A percentile compares a stretch with the other conserved stretches of the same genome.
phyloP scores from a whole-genome alignment of 2,329 filamentous ascomycete species.

The Colletotrichum higginsianum region DNA sequence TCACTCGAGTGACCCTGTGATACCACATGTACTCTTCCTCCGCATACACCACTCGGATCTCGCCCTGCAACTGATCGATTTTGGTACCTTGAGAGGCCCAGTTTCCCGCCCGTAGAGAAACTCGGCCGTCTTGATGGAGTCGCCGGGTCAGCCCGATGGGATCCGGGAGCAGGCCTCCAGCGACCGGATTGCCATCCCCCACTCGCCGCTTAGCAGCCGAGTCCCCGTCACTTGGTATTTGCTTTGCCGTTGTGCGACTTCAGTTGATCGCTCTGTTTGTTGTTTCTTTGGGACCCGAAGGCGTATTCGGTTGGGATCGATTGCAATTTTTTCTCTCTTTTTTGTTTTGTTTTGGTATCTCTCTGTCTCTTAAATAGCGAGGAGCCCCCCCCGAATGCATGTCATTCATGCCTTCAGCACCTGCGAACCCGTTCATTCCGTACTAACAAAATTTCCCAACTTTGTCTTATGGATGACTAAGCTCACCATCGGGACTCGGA shows the following conservation, averaged over 20 bases:
- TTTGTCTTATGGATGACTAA: background rate
- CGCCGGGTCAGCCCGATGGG: conserved; percentile 14
- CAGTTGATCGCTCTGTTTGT: background rate
- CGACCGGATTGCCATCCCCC: background rate
- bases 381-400: background rate
- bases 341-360: background rate
- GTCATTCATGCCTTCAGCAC: background rate
- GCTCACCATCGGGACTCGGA: conserved; percentile 2
- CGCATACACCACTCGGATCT: no score
- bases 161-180: conserved; percentile 35
- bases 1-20: no score
- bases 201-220: background rate
- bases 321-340: no score
- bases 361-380: no score
- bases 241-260: background rate
- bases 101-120: no score
- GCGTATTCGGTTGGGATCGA: no score
- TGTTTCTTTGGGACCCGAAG: background rate
- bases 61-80: no score
- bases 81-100: no score
- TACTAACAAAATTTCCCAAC: background rate
- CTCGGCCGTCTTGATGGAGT: no score
- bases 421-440: background rate
- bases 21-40: no score
- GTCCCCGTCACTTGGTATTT: background rate